phyloP scores from a whole-genome alignment of 257 asterid genomes.

The Paraleonurus japonicus region DNA sequence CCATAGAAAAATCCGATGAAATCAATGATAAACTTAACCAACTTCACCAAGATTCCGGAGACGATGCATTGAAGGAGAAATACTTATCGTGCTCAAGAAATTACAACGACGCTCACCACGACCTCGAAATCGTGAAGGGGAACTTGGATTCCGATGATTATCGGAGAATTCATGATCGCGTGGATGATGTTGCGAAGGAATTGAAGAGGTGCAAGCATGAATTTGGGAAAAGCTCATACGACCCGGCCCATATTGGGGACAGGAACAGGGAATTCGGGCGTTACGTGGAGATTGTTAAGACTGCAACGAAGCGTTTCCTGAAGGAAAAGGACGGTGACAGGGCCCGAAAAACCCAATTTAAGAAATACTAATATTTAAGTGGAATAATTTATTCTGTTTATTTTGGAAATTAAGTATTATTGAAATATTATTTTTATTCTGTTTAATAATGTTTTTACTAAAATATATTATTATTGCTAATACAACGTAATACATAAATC shows the following conservation, averaged over 20 bases:
- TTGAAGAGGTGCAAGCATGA: constrained; percentile 20
- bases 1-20: neutral
- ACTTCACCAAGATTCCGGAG: neutral
- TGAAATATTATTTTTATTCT: neutral
- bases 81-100: constrained; percentile 31
- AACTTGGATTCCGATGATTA: neutral
- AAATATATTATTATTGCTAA: too few relatives aligned
- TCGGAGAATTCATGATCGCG: neutral
- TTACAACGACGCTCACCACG: constrained; percentile 26
- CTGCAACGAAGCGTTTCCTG: neutral
- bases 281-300: constrained; percentile 24
- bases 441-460: neutral
- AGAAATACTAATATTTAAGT: neutral
- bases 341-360: neutral
- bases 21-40: constrained; percentile 15
- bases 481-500: too few relatives aligned
- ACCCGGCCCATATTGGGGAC: constrained; percentile 28
- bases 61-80: constrained; percentile 15
- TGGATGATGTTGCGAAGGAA: constrained; percentile 26
- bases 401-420: too few relatives aligned
- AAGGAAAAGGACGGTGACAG: neutral
- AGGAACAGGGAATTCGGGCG: constrained; percentile 25
- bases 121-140: constrained; percentile 16
- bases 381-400: neutral
- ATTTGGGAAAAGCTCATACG: constrained; percentile 3